A percentile compares a stretch with the other conserved stretches of the same genome.
Conservation (phyloP, 1,139 yeast genomes). For the Saccharomyces pastorianus region DNA sequence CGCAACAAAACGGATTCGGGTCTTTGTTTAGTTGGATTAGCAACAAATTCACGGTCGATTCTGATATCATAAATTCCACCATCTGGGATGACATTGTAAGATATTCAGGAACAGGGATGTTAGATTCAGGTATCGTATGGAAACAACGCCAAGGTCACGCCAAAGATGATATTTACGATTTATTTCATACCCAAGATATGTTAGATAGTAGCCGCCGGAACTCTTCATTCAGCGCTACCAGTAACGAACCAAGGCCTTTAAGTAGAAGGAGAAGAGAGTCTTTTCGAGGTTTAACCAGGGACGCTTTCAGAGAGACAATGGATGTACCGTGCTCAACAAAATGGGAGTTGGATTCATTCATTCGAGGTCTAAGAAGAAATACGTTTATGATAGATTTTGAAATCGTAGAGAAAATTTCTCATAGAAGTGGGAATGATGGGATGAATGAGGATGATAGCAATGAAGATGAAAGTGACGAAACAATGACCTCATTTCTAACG, state of each 20-base stretch:
- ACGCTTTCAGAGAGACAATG: slow-evolving; percentile 7
- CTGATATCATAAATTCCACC: slow-evolving; percentile 8
- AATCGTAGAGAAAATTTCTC: slow-evolving; percentile 10
- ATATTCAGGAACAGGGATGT: slow-evolving; percentile 16
- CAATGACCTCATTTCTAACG: slow-evolving; percentile 21
- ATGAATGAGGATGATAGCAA: slow-evolving; percentile 6
- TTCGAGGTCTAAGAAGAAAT: slow-evolving; percentile 15
- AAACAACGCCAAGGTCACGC: slow-evolving; percentile 17
- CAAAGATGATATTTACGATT: slow-evolving; percentile 14
- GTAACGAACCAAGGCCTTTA: slow-evolving; percentile 2
- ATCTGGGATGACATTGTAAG: slow-evolving; percentile 14
- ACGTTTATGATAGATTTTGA: slow-evolving; percentile 19
- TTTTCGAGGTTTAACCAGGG: not conserved
- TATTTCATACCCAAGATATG: slow-evolving; percentile 12
- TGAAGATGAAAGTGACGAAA: slow-evolving; percentile 1
- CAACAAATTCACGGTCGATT: slow-evolving; percentile 12
- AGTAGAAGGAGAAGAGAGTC: slow-evolving; percentile 4
- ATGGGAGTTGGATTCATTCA: slow-evolving; percentile 14
- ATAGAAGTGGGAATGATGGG: slow-evolving; percentile 2
- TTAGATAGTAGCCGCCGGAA: slow-evolving; percentile 2
- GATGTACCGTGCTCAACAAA: slow-evolving; percentile 12
- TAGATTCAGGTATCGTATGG: slow-evolving; percentile 21
- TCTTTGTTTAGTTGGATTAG: slow-evolving; percentile 13
- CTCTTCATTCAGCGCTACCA: slow-evolving; percentile 3
- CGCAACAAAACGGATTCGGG: slow-evolving; percentile 12